Base-by-base conservation (phyloP, 345 rosid species). In the Arabidopsis suecica region DNA sequence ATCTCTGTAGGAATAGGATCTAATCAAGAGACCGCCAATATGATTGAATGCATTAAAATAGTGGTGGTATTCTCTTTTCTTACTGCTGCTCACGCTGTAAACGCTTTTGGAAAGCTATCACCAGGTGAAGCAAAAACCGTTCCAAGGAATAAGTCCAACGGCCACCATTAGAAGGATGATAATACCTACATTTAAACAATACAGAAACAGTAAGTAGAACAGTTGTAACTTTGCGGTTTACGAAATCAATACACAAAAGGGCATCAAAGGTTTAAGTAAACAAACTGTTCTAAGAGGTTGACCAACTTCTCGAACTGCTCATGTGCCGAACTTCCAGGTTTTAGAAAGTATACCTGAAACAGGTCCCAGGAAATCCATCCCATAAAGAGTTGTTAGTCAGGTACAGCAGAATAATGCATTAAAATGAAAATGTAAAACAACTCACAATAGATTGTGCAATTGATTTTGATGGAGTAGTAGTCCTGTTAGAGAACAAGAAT, bases 71-170 rank as follows among this genome's bases (percentile, higher is more conserved):
- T 41, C 62, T 62, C 63, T 71, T 78, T 67, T 61, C 90, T 82
- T 89, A 95, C 99, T 77, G 88, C 78, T 90, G 97, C 84, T 95
- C 96, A 60, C 71, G 86, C 79, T 87, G 93, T 76, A 92, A 83
- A 49, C 99, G 96, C 78, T 90, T 90, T 85, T 91, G 97, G 83
- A 95, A 95, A 57, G 97, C 81, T 54, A 78, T 76, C 23, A 90
- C 99, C 83, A 90, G 80, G 82, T 89, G 66, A 50, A 88, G 78
- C 84, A 95, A 84, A 84, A 92, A 88, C 4, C 93, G 82, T 82
- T 95, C 97, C 89, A 95, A 76, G 66, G 97, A 88, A 84, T 90
- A 92, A 71, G 99, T 95, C 99, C 99, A 95, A 49, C 97, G 95
- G 50, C 99, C 99, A 69, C 99, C 99, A 78, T 92, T 95, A 61